phyloP scores from a whole-genome alignment of 2,329 filamentous ascomycete genomes.

The Acephala macrosclerotiorum region DNA sequence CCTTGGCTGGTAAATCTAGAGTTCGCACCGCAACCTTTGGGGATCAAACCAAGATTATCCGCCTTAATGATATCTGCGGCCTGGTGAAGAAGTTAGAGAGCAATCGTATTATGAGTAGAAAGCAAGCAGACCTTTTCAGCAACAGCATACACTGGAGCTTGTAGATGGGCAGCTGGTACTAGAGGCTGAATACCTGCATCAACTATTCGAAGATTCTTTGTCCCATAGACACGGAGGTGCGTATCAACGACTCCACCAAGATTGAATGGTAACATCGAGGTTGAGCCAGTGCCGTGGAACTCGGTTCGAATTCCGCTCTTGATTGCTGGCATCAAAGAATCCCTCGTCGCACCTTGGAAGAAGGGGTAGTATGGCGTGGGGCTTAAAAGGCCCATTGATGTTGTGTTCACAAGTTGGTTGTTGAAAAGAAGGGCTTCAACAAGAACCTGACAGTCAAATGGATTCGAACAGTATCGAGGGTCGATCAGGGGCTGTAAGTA shows the following conservation, averaged over 20 bases:
- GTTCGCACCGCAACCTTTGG: constrained; percentile 22
- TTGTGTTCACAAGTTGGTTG: constrained; percentile 35
- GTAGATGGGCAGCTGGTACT: constrained; percentile 34
- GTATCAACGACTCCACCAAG: constrained; percentile 40
- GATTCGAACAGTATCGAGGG: constrained; percentile 38
- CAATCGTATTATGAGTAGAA: neutral
- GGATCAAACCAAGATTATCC: constrained; percentile 28
- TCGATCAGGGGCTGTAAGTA: constrained; percentile 56
- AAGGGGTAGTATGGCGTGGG: constrained; percentile 37
- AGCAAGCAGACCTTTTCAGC: constrained; percentile 35
- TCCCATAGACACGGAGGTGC: constrained; percentile 39
- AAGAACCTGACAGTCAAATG: constrained; percentile 36
- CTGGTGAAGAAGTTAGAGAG: constrained; percentile 19
- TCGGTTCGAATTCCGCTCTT: constrained; percentile 33
- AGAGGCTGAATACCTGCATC: constrained; percentile 40
- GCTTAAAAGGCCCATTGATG: constrained; percentile 32
- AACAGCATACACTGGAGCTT: constrained; percentile 37
- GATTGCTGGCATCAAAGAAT: constrained; percentile 33
- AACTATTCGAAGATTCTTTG: constrained; percentile 36
- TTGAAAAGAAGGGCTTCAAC: constrained; percentile 38
- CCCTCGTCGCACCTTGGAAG: constrained; percentile 29
- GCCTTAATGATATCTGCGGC: constrained; percentile 39
- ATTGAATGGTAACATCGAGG: constrained; percentile 36
- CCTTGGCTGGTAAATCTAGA: constrained; percentile 17
- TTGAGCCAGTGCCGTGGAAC: constrained; percentile 37